Conservation (phyloP, 495 filamentous ascomycete species). For the Penicillium fimorum region DNA sequence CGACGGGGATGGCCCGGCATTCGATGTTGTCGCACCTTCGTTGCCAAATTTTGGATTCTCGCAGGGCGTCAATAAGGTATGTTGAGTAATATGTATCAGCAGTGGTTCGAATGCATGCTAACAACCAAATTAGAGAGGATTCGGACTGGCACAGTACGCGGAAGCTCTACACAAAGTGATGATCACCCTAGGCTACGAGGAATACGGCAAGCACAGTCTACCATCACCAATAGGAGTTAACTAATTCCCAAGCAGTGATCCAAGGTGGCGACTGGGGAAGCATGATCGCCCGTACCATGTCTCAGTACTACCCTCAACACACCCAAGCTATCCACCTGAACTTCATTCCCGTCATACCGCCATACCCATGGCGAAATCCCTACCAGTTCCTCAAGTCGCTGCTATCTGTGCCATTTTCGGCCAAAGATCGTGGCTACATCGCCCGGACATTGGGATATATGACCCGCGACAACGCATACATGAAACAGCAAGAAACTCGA, state of each 20-base stretch:
- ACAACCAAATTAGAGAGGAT: conserved; percentile 33
- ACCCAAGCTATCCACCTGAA: conserved; percentile 48
- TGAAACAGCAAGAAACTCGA: conserved; percentile 44
- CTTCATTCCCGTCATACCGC: conserved; percentile 35
- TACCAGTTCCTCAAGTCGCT: conserved; percentile 33
- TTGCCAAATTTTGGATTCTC: conserved; percentile 74
- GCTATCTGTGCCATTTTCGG: conserved; percentile 37
- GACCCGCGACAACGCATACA: conserved; percentile 43
- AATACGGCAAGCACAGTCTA: conserved; percentile 35
- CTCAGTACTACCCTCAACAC: conserved; percentile 37
- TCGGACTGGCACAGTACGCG: conserved; percentile 43
- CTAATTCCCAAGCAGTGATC: conserved; percentile 31
- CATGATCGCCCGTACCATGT: conserved; percentile 43
- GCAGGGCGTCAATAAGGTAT: conserved; percentile 48
- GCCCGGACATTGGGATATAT: conserved; percentile 34
- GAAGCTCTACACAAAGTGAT: conserved; percentile 46
- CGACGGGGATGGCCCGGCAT: conserved; percentile 49
- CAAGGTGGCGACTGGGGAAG: conserved; percentile 55
- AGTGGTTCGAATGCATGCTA: conserved; percentile 3
- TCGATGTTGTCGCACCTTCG: conserved; percentile 68
- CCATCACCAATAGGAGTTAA: neutral
- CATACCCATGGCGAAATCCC: conserved; percentile 36
- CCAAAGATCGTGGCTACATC: conserved; percentile 34
- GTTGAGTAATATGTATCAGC: neutral
- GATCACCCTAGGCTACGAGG: conserved; percentile 40